Base-by-base conservation (phyloP, 208 protist genomes). In the Acanthamoeba lenticulata region DNA sequence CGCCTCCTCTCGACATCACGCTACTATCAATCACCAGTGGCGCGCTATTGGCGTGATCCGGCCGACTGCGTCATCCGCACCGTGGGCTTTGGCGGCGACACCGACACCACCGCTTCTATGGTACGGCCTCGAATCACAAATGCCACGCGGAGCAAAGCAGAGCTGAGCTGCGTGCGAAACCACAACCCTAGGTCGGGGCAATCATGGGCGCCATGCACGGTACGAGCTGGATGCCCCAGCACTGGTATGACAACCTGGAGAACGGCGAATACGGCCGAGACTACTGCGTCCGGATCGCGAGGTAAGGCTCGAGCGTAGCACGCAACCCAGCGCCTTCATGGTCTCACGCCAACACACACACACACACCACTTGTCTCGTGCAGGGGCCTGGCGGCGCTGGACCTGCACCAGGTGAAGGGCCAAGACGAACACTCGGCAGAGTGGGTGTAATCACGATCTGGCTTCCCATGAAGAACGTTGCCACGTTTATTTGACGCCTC, bases 171-270 rank as follows among this genome's bases (percentile, higher is more conserved):
- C 21, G 52, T 60, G 52, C n/a, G n/a, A n/a, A n/a, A n/a, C n/a
- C n/a, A n/a, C n/a, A 60, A 11, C 52, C 11, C 32, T 32, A 77
- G 65, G 65, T 77, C 34, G 77, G 77, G 24, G 77, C 77, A 32
- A n/a, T 86, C 77, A 47, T 86, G 77, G 77, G 77, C 7, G 77
- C 77, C 44, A 60, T 86, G 77, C 77, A 60, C 17, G 77, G 77
- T 19, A 57, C 77, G 21, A 57, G 44, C 38, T 86, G 77, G 77
- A 47, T 86, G 36, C 77, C 77, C 6, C n/a, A 86, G 45, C 21
- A 57, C 38, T 86, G 77, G 77, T 86, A 60, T 27, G 44, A 57
- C 15, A n/a, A 45, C n/a, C 15, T 86, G 77, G 77, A 86, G 45
- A 86, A 86, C 52, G 77, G 77, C 38, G 77, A 86, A 9, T 60